Evolutionary conservation across 805 yeast genomes (phyloP).

Genomic region (Wickerhamomyces xylosicus): DNA sequence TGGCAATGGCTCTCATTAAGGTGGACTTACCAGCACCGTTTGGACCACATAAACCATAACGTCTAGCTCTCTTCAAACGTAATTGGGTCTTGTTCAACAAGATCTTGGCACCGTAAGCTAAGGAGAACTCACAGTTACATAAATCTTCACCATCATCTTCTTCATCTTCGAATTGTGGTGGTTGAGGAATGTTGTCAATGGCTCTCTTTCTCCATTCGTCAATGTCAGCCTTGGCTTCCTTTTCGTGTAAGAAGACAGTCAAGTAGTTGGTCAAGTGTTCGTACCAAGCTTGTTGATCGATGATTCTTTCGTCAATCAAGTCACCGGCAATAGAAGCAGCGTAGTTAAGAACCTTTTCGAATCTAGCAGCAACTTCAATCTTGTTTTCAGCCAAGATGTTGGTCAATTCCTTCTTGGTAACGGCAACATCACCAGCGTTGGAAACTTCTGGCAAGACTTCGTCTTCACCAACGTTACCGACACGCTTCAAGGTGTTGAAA

Average conservation of each 20-base stretch:
- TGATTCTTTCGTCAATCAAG: constrained; percentile 94
- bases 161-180: constrained; percentile 92
- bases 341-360: constrained; percentile 67
- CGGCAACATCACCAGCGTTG: constrained; percentile 93
- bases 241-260: constrained; percentile 92
- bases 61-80: constrained; percentile 97
- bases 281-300: constrained; percentile 88
- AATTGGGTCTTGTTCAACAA: constrained; percentile 98
- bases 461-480: constrained; percentile 89
- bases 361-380: constrained; percentile 58
- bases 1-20: constrained; percentile 93
- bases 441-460: constrained; percentile 95
- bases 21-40: constrained; percentile 99
- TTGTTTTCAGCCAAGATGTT: constrained; percentile 59
- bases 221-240: constrained; percentile 78
- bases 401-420: constrained; percentile 76
- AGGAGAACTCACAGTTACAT: constrained; percentile 99
- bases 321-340: constrained; percentile 97
- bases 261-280: constrained; percentile 85
- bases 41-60: constrained; percentile 99
- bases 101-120: constrained; percentile 99
- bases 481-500: constrained; percentile 94
- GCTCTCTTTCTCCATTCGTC: constrained; percentile 95
- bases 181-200: constrained; percentile 95
- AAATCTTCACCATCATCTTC: constrained; percentile 99